phyloP scores from a whole-genome alignment of 352 stramenopile genomes.

The Globisporangium polare region DNA sequence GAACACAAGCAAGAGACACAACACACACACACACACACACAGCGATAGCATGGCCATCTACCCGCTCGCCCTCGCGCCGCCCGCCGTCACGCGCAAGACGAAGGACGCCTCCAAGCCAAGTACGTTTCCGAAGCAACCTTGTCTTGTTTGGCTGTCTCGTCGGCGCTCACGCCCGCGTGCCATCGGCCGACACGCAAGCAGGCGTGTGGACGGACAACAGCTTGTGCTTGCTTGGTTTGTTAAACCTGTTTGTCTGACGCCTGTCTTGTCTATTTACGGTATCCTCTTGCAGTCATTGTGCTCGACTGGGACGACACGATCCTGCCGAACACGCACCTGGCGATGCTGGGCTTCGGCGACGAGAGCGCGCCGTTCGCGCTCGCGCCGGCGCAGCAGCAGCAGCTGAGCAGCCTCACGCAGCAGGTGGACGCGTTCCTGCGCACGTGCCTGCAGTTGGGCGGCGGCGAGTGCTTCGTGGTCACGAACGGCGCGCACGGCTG shows the following conservation, averaged over 20 bases:
- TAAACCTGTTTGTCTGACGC: neutral
- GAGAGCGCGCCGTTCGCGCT: constrained; percentile 43
- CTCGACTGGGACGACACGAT: constrained; percentile 84
- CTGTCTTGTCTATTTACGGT: neutral
- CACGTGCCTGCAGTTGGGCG: constrained; percentile 35
- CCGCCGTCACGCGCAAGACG: constrained; percentile 7
- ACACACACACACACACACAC: constrained; percentile 1
- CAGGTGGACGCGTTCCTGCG: constrained; percentile 46
- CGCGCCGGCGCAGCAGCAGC: constrained; percentile 16
- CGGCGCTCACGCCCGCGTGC: neutral
- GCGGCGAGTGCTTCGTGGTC: constrained; percentile 49
- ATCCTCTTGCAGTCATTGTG: constrained; percentile 47
- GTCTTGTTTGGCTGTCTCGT: neutral
- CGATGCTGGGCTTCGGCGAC: constrained; percentile 57
- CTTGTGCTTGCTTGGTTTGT: neutral
- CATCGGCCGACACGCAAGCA: neutral
- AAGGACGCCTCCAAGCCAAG: constrained; percentile 13
- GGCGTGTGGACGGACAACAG: constrained; percentile 8
- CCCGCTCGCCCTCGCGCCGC: constrained; percentile 1
- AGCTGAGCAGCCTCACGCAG: constrained; percentile 30
- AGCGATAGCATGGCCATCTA: constrained; percentile 6
- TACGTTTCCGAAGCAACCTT: constrained; percentile 4
- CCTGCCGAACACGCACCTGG: constrained; percentile 66
- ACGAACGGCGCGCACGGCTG: constrained; percentile 68
- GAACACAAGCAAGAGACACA: constrained; percentile 6